Evolutionary conservation across 2,329 filamentous ascomycete genomes (phyloP).

Genomic region (Tolypocladium tundrense): DNA sequence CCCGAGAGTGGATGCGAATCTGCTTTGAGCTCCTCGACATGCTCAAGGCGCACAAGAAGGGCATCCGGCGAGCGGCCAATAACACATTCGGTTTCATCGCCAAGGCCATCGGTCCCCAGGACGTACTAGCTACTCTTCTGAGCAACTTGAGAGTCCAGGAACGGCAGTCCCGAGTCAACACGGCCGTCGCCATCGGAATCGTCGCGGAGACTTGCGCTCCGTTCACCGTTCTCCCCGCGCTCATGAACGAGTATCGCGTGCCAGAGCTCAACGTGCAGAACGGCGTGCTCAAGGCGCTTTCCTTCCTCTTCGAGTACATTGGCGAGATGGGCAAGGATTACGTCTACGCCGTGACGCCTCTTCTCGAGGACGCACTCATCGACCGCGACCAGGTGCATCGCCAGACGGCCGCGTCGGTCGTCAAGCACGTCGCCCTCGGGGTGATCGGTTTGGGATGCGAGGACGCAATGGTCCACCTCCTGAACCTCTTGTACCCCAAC

Average conservation of each 20-base stretch:
- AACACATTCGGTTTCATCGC: slow-evolving; percentile 99
- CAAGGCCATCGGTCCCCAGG: slow-evolving; percentile 96
- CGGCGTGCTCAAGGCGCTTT: slow-evolving; percentile 91
- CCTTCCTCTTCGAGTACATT: slow-evolving; percentile 98
- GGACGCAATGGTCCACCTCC: slow-evolving; percentile 94
- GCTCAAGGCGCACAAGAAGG: slow-evolving; percentile 99
- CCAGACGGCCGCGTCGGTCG: slow-evolving; percentile 89
- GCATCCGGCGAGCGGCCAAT: slow-evolving; percentile 93
- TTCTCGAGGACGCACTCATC: slow-evolving; percentile 93
- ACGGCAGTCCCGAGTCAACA: slow-evolving; percentile 96
- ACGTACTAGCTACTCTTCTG: slow-evolving; percentile 87
- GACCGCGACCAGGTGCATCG: slow-evolving; percentile 97
- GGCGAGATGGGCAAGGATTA: slow-evolving; percentile 99
- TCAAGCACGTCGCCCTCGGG: slow-evolving; percentile 94
- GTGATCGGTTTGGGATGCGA: slow-evolving; percentile 97
- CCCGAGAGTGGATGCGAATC: slow-evolving; percentile 98
- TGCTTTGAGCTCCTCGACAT: slow-evolving; percentile 98
- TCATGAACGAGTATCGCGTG: slow-evolving; percentile 99
- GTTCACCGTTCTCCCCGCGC: slow-evolving; percentile 92
- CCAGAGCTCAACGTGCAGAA: slow-evolving; percentile 98
- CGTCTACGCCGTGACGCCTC: slow-evolving; percentile 91
- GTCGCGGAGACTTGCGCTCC: slow-evolving; percentile 97
- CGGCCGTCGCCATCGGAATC: slow-evolving; percentile 95
- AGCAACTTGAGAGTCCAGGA: slow-evolving; percentile 97
- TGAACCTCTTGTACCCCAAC: slow-evolving; percentile 94